These are phyloP conservation scores for Hepatocystis sp. DNA, from an alignment of 169 alveolate species.

Conservation along the genomic window DNA sequence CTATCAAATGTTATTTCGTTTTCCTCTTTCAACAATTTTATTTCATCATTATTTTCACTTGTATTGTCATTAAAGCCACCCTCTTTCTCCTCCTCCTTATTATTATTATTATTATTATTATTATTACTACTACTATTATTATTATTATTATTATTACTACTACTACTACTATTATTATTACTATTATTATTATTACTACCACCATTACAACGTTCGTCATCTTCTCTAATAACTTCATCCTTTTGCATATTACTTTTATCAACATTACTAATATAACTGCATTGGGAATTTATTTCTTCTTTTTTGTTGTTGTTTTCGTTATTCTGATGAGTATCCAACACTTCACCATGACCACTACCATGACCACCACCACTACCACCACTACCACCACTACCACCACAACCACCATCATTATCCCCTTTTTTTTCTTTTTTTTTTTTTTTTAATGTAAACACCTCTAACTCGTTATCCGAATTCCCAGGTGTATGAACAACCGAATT, in stretches of 20 bases:
- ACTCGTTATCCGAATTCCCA: slow-evolving; percentile 10
- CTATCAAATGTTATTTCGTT: slow-evolving; percentile 2
- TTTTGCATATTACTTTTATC: too few species aligned
- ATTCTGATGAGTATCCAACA: too few species aligned
- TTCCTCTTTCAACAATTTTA: neutral
- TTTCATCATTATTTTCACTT: neutral
- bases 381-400: neutral
- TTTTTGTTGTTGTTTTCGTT: too few species aligned
- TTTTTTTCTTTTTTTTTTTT: neutral
- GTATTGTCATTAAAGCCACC: neutral
- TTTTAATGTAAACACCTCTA: slow-evolving; percentile 15
- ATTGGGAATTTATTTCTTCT: too few species aligned
- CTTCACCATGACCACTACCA: too few species aligned
- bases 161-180: too few species aligned
- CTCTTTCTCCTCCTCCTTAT: neutral
- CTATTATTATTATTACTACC: too few species aligned
- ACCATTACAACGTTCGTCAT: too few species aligned
- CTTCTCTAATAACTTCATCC: too few species aligned
- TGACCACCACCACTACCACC: neutral
- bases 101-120: neutral
- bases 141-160: too few species aligned
- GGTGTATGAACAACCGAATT: slow-evolving; percentile 58
- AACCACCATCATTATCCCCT: neutral
- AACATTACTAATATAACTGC: too few species aligned
- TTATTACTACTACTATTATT: too few species aligned